Percentiles rank a stretch among this genome's conserved stretches.
Conservation (phyloP, 345 rosid species). For the Hibiscus trionum region DNA sequence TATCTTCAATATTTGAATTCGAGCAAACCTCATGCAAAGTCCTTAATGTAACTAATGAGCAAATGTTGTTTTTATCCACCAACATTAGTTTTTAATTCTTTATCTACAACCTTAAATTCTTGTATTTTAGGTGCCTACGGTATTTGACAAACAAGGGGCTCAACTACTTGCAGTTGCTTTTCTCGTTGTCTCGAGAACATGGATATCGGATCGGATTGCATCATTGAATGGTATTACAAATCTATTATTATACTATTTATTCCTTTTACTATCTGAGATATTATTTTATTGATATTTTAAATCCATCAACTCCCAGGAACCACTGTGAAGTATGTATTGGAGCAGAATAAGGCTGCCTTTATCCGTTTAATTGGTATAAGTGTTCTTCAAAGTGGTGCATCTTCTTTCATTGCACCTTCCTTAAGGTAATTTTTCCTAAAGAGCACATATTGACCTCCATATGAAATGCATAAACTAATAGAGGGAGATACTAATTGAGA, state of each 20-base stretch:
- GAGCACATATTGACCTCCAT: background rate
- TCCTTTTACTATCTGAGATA: slow-evolving; percentile 5
- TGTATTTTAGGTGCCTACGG: slow-evolving; percentile 69
- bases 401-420: slow-evolving; percentile 91
- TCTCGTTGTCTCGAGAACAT: slow-evolving; percentile 86
- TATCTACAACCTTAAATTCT: slow-evolving; percentile 4
- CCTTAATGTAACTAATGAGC: background rate
- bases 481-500: background rate
- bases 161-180: slow-evolving; percentile 78
- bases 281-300: slow-evolving; percentile 12
- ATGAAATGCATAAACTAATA: background rate
- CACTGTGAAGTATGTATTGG: slow-evolving; percentile 89
- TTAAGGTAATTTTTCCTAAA: slow-evolving; percentile 44
- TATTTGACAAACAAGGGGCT: slow-evolving; percentile 89
- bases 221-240: slow-evolving; percentile 66
- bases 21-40: background rate
- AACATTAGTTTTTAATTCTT: background rate
- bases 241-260: slow-evolving; percentile 5
- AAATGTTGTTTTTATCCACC: background rate
- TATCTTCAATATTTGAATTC: background rate
- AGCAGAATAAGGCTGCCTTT: slow-evolving; percentile 89
- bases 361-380: slow-evolving; percentile 75
- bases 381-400: slow-evolving; percentile 91
- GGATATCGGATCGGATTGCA: slow-evolving; percentile 94
- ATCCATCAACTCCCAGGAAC: slow-evolving; percentile 50